A percentile compares a stretch with the other conserved stretches of the same genome.
phyloP scores from a whole-genome alignment of 805 yeast species.

The Metschnikowia amazonensis region DNA sequence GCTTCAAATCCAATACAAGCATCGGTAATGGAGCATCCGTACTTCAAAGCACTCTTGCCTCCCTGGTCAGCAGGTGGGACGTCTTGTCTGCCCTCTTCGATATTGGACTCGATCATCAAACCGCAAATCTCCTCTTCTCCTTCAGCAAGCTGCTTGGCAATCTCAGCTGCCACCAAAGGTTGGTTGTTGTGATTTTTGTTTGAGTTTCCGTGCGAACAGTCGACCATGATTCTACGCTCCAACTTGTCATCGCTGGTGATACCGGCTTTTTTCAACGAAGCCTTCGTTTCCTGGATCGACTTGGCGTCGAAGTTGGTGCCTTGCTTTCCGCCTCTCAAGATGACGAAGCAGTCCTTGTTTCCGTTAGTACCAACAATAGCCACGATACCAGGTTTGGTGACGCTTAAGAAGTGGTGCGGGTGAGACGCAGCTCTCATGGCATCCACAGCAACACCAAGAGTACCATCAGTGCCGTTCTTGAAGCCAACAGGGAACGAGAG shows the following conservation, averaged over 20 bases:
- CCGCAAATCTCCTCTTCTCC: constrained; percentile 86
- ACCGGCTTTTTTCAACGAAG: constrained; percentile 47
- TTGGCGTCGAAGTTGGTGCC: constrained; percentile 89
- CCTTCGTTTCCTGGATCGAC: constrained; percentile 73
- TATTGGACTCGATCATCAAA: constrained; percentile 92
- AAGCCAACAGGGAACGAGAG: constrained; percentile 98
- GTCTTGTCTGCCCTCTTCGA: constrained; percentile 86
- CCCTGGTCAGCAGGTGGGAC: constrained; percentile 55
- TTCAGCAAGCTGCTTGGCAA: constrained; percentile 72
- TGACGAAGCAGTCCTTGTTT: constrained; percentile 89
- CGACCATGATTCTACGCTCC: constrained; percentile 73
- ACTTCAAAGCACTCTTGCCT: constrained; percentile 57
- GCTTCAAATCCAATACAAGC: constrained; percentile 93
- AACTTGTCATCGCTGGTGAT: constrained; percentile 44
- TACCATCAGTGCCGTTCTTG: constrained; percentile 98
- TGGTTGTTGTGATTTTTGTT: constrained; percentile 92
- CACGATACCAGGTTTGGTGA: constrained; percentile 94
- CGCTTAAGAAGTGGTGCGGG: constrained; percentile 95
- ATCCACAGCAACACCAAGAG: constrained; percentile 87
- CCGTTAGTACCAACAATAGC: constrained; percentile 97
- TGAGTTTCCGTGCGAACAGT: constrained; percentile 97
- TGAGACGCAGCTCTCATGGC: constrained; percentile 90
- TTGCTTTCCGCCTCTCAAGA: constrained; percentile 91
- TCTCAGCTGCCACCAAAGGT: constrained; percentile 82
- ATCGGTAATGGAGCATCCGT: constrained; percentile 96